phyloP scores from a whole-genome alignment of 306 rosid species.

The Dalbergia cultrata region DNA sequence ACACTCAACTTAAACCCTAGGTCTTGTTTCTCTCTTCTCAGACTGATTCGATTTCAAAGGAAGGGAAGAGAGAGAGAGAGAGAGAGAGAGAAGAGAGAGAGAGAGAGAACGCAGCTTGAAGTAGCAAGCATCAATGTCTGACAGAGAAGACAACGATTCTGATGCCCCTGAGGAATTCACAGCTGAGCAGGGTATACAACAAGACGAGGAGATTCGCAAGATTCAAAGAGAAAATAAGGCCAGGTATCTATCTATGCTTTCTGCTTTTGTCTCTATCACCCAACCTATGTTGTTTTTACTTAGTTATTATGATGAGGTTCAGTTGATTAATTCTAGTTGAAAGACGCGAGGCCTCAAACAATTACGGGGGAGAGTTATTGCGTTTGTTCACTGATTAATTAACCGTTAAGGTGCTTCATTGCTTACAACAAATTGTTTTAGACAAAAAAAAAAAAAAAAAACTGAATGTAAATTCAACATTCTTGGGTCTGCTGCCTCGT shows the following conservation, averaged over 20 bases:
- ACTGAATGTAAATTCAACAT: neutral
- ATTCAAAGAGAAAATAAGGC: conserved; percentile 71
- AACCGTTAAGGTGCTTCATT: neutral
- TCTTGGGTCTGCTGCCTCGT: neutral
- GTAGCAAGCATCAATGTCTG: conserved; percentile 58
- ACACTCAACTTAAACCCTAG: too few relatives aligned
- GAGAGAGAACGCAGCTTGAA: neutral
- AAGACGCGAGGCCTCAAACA: neutral
- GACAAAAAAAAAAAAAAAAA: neutral
- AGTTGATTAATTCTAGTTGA: neutral
- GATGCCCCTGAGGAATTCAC: conserved; percentile 91
- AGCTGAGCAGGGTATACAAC: conserved; percentile 76
- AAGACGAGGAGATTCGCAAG: conserved; percentile 65
- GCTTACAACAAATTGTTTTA: neutral
- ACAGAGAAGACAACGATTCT: conserved; percentile 62
- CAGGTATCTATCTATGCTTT: conserved; percentile 56
- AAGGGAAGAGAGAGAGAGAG: neutral
- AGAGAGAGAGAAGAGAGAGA: neutral
- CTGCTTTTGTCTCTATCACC: neutral
- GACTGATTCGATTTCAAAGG: neutral
- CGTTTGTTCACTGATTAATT: conserved; percentile 9
- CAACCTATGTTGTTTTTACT: neutral
- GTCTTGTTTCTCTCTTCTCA: too few relatives aligned
- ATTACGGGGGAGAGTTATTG: neutral
- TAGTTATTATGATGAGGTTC: neutral